phyloP scores from a whole-genome alignment of 768 basidiomycete genomes.

The Termitomyces bulborhizus region DNA sequence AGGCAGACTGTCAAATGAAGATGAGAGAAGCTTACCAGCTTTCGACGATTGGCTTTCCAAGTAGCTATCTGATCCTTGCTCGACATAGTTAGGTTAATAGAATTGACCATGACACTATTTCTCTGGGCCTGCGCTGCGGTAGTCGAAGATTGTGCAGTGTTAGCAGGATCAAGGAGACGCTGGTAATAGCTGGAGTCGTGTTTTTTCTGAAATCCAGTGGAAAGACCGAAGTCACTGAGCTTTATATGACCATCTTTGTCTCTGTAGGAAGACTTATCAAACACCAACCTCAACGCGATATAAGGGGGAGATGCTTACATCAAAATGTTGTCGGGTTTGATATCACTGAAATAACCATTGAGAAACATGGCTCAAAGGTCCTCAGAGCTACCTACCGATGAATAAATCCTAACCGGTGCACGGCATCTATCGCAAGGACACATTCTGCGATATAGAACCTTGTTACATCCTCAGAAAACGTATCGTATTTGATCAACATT shows the following conservation, averaged over 20 bases:
- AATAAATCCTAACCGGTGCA: slow-evolving; percentile 95
- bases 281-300: background rate
- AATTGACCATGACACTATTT: slow-evolving; percentile 96
- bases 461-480: slow-evolving; percentile 96
- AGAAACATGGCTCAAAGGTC: background rate
- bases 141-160: slow-evolving; percentile 35
- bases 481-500: slow-evolving; percentile 99
- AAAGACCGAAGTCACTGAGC: slow-evolving; percentile 96
- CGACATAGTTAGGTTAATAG: slow-evolving; percentile 94
- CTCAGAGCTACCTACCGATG: slow-evolving; percentile 60
- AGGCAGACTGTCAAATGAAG: background rate
- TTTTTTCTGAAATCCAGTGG: slow-evolving; percentile 98
- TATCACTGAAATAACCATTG: slow-evolving; percentile 56
- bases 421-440: slow-evolving; percentile 94
- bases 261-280: slow-evolving; percentile 19
- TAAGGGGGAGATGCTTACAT: slow-evolving; percentile 41
- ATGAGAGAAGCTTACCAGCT: slow-evolving; percentile 54
- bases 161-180: slow-evolving; percentile 69
- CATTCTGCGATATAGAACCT: slow-evolving; percentile 99
- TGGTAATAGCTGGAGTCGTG: slow-evolving; percentile 97
- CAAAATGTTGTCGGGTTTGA: slow-evolving; percentile 94
- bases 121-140: slow-evolving; percentile 47
- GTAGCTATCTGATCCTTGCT: slow-evolving; percentile 93
- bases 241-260: slow-evolving; percentile 97
- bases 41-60: slow-evolving; percentile 97